Evolutionary conservation across 2,329 filamentous ascomycete species (phyloP), one percentile per base, ranked within the genome.

Genomic region (Fusarium dlaminii): DNA sequence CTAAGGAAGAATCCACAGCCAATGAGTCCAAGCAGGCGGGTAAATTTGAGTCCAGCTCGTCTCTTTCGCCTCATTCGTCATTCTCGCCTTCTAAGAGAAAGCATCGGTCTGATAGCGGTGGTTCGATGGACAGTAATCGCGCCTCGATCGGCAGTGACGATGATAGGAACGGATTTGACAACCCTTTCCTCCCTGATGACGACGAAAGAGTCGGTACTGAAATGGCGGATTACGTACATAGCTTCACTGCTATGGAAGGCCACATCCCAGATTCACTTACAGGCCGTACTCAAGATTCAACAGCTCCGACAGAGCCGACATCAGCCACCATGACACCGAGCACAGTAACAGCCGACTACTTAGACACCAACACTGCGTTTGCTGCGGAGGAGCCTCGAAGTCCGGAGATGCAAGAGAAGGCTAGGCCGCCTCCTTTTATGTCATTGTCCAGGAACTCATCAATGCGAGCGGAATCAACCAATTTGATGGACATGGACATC

Each of bases 401-500:
- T n/a, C 85, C 85, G 1, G 85, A 87, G 73, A 87, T 87, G 85
- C 83, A 85, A 72, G 84, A 87, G 70, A 81, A 83, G 36, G 69
- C 72, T 40, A 73, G 76, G n/a, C 77, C 75, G 14, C 76, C 77
- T 17, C 60, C 77, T 18, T 78, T 82, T 15, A 75, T 81, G 60
- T 51, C 73, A 6, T 34, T 72, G 20, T 65, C 69, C 32, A 67
- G 70, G 65, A 63, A 77, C 70, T 49, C 75, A 61, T 68, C 66
- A 36, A 56, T 72, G 57, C 71, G 70, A 27, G 75, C 77, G 48
- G 79, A 79, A 62, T 64, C 79, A 27, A 24, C 66, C 12, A 63
- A 70, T 34, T 61, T 66, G 29, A 83, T 83, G 80, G 82, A 86
- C 54, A 82, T 86, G 77, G 84, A 85, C 13, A 74, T 82, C 48